Base-by-base conservation (phyloP, 805 yeast genomes). In the Nakazawaea molendinolei region DNA sequence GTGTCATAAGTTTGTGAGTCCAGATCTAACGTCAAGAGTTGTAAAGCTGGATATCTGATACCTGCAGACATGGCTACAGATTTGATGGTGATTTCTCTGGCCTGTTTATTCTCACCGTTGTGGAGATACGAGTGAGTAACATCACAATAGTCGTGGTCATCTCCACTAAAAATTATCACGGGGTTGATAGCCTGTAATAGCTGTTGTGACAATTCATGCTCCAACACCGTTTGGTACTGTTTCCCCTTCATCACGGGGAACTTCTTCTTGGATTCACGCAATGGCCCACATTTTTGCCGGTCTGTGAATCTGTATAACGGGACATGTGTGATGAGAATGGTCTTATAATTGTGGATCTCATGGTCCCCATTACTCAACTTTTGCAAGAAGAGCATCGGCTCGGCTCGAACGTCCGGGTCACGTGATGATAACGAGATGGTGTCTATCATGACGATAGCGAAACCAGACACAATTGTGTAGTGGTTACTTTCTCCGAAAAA, bases 121-220 rank as follows among this genome's bases (percentile, higher is more conserved):
- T 23, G 30, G 26, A 40, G 60, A 52, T 8, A 42, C 8, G 50
- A 46, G 52, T 89, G 97, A 10, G 59, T 59, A 14, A 81, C 70
- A 44, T 81, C 85, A 55, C 99, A 92, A 48, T 86, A 87, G 55
- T 92, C 98, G 60, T 92, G 99, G 55, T 92, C 98, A 55, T 92
- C 99, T 1, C 98, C 99, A 5, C 94, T 76, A 51, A 87, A 85
- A 4, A 84, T 67, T 8, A 79, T 56, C 12, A 65, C 65, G 0
- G 99, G 99, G 31, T 69, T 59, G 1, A 90, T 54, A 8, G 58
- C 61, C 5, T 65, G 48, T 30, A 92, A 57, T 5, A 92, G 66
- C 15, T 73, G 68, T 27, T 74, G 67, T 0, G 90, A 64, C 4
- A 81, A 50, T 2, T 68, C 71, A 21, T 71, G 61, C 34, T 78